Evolutionary conservation across 129 eudicot species (phyloP).

Genomic region (Lactuca saligna): DNA sequence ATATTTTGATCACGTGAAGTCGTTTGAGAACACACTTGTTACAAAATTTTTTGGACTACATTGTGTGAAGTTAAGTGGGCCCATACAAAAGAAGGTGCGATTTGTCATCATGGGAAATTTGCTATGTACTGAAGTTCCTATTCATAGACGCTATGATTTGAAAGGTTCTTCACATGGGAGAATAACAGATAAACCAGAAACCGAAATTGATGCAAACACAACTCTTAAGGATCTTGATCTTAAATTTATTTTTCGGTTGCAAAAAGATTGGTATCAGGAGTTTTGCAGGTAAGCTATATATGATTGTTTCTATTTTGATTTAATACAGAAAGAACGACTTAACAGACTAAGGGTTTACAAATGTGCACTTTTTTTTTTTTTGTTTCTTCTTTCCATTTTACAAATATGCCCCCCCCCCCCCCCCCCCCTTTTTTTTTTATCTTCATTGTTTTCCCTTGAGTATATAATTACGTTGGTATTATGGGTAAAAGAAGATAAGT

Average conservation of each 20-base stretch:
- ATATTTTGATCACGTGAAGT: constrained; percentile 71
- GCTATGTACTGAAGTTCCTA: constrained; percentile 65
- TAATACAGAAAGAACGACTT: too few relatives aligned
- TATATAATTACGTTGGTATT: too few relatives aligned
- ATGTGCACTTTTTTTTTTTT: too few relatives aligned
- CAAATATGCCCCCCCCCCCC: too few relatives aligned
- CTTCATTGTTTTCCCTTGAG: too few relatives aligned
- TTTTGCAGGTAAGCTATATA: constrained; percentile 59
- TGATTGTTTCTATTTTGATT: too few relatives aligned
- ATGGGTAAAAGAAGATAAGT: too few relatives aligned
- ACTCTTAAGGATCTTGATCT: constrained; percentile 93
- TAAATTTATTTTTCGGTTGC: constrained; percentile 70
- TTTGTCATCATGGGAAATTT: constrained; percentile 93
- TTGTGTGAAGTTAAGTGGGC: constrained; percentile 85
- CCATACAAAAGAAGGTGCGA: constrained; percentile 92
- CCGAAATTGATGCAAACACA: constrained; percentile 78
- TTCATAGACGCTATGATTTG: constrained; percentile 86
- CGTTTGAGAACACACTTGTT: constrained; percentile 75
- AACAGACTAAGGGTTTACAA: neutral
- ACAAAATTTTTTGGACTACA: constrained; percentile 88
- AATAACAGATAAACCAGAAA: constrained; percentile 75
- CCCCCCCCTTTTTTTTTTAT: too few relatives aligned
- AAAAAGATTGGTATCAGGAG: constrained; percentile 78
- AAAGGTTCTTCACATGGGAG: constrained; percentile 96
- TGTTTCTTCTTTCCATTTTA: too few relatives aligned